Base-by-base conservation (phyloP, 1,284 basidiomycete species). In the Rhodotorula sp. region DNA sequence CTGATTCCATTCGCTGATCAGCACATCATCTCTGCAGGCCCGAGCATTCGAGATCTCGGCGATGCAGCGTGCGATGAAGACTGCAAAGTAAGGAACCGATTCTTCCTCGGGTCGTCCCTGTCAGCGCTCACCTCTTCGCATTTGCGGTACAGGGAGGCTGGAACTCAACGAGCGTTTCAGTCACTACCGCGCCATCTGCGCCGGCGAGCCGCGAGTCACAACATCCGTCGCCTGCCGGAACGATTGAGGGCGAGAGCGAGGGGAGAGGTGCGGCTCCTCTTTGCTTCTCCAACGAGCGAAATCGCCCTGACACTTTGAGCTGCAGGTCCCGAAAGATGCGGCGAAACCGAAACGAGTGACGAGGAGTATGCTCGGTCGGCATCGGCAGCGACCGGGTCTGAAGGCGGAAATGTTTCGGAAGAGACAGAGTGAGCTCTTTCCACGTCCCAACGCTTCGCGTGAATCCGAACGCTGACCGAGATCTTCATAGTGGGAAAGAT, bases 181-280 rank as follows among this genome's bases (percentile, higher is more conserved):
- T 88, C 90, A 21, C 85, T 97, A 15, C 94, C 94, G 18, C 86
- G 94, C 31, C 91, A 94, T 80, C 84, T 97, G 20, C 87, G 94
- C 31, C 87, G 94, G 47, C 86, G 94, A 78, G 93, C 94, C 16
- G 94, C 94, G 2, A 94, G 92, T 77, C 94, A 97, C 81, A 90
- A 97, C 81, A 89, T 92, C n/a, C 87, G 92, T 10, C 87, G 93
- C 21, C 91, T 97, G n/a, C 94, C 94, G 0, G 81, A 87, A 39
- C 85, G 90, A 39, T 83, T 97, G 43, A 85, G 93, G 65, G 87
- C 87, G 57, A 91, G 90, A 79, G 93, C 94, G 3, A 85, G 85
- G 23, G 85, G 87, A 31, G 94, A 97, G 85, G 93, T 92, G 74
- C 58, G 62, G 3, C 16, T 26, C 34, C 14, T 34, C 34, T 34